Evolutionary conservation across 2,329 filamentous ascomycete species (phyloP), one percentile per base, ranked within the genome.

Genomic region (Colletotrichum musae): DNA sequence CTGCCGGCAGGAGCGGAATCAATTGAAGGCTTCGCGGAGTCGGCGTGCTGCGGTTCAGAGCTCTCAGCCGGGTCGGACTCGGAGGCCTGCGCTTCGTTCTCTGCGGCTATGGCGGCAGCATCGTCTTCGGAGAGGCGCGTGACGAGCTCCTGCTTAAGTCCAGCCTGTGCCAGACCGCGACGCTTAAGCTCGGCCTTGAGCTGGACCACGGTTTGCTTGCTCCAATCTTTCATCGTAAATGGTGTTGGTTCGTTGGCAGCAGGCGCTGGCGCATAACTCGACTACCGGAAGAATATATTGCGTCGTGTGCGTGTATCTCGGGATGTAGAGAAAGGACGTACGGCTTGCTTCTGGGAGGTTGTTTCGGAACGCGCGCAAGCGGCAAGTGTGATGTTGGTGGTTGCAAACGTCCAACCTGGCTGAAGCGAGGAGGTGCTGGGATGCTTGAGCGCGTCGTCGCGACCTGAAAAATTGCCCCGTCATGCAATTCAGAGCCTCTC

Each of bases 131-230:
- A 77, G 53, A 95, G 81, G 68, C 91, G 88, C 70, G 91, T 87
- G 64, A 95, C 85, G 54, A 94, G 87, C 69, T 92, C 92, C 26
- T 90, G 86, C 77, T 94, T 93, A 60, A 94, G 85, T 9, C 93
- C 93, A 26, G 88, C 88, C 70, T 90, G 87, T 6, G 89, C 83
- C 47, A 95, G 87, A n/a, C 90, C 90, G 72, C 92, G 88, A 68
- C 84, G 85, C 80, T 93, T 94, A 50, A 95, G 86, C 83, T 94
- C 92, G 24, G 89, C 88, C 80, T 91, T 92, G 68, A 95, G 86
- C 75, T 94, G 92, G 41, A 90, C 85, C 71, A 95, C 93, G 81
- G 93, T 95, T 75, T 91, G 86, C 79, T 83, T 86, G 70, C 79
- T 81, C 83, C 86, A 89, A 73, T 88, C 86, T 59, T 81, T 80